Evolutionary conservation across 1,284 basidiomycete genomes (phyloP).

Genomic region (Neotropicomus parvogracilis): DNA sequence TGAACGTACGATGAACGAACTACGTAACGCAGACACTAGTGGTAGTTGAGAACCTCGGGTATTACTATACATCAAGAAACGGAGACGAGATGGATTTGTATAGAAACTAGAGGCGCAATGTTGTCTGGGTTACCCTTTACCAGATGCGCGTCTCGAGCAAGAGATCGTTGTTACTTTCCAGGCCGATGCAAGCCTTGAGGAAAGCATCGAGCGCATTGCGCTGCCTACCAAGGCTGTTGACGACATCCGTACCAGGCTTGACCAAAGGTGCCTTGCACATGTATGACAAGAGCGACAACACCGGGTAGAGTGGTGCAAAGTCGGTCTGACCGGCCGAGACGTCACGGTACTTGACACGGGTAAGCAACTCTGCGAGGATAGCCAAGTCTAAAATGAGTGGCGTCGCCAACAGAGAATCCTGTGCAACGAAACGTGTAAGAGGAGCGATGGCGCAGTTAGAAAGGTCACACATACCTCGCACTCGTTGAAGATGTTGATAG

Average conservation of each 20-base stretch:
- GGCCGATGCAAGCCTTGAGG: conserved; percentile 87
- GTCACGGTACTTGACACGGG: conserved; percentile 85
- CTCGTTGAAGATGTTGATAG: conserved; percentile 93
- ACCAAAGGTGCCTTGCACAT: conserved; percentile 98
- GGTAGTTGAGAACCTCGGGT: conserved; percentile 23
- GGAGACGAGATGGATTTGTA: neutral
- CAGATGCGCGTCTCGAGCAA: conserved; percentile 85
- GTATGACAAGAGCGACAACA: conserved; percentile 87
- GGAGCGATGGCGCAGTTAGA: conserved; percentile 3
- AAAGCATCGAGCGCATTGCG: conserved; percentile 91
- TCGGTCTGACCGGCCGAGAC: conserved; percentile 45
- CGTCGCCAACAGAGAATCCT: conserved; percentile 94
- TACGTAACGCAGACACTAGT: neutral
- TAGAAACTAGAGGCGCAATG: neutral
- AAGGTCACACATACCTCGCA: conserved; percentile 63
- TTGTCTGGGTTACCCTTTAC: conserved; percentile 43
- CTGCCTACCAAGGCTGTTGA: conserved; percentile 95
- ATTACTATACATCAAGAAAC: neutral
- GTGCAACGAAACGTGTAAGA: conserved; percentile 13
- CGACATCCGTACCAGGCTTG: conserved; percentile 92
- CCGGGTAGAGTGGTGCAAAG: conserved; percentile 81
- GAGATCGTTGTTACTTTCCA: conserved; percentile 80
- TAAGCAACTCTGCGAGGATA: conserved; percentile 93
- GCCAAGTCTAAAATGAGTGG: conserved; percentile 93
- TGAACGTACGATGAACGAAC: conserved; percentile 12